Conservation (phyloP, 192 early-diverging fungal species). For the Obelidium mucronatum region DNA sequence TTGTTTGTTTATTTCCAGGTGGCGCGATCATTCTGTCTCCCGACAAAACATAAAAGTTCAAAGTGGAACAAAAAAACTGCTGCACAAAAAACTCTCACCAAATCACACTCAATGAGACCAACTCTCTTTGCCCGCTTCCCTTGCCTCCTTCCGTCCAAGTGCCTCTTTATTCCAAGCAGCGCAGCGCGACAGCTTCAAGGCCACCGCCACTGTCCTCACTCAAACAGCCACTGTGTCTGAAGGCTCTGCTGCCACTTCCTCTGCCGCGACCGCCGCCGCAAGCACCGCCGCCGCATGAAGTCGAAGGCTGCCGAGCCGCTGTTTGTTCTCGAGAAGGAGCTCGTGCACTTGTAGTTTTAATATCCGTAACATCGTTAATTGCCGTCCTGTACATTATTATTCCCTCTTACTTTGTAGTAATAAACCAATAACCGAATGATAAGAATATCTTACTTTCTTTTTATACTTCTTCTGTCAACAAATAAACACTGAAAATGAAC, state of each 20-base stretch:
- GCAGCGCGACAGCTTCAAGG: background rate
- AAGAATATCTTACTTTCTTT: too few species aligned
- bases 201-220: background rate
- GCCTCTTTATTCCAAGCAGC: slow-evolving; percentile 10
- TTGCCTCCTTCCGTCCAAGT: slow-evolving; percentile 14
- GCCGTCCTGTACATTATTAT: too few species aligned
- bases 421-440: too few species aligned
- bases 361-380: too few species aligned
- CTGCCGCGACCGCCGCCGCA: background rate
- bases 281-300: background rate
- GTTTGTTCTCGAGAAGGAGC: slow-evolving; percentile 30
- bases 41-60: too few species aligned
- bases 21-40: too few species aligned
- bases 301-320: background rate
- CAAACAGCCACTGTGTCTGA: background rate
- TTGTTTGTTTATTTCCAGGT: too few species aligned
- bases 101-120: slow-evolving; percentile 8
- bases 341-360: slow-evolving; percentile 18
- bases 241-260: background rate
- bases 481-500: too few species aligned
- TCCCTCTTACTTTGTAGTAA: too few species aligned
- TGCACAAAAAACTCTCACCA: too few species aligned
- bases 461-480: too few species aligned
- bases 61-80: too few species aligned
- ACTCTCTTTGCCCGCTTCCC: background rate